Evolutionary conservation across 1,284 basidiomycete species (phyloP), one percentile per base, ranked within the genome.

Genomic region (Moesziomyces sp.): DNA sequence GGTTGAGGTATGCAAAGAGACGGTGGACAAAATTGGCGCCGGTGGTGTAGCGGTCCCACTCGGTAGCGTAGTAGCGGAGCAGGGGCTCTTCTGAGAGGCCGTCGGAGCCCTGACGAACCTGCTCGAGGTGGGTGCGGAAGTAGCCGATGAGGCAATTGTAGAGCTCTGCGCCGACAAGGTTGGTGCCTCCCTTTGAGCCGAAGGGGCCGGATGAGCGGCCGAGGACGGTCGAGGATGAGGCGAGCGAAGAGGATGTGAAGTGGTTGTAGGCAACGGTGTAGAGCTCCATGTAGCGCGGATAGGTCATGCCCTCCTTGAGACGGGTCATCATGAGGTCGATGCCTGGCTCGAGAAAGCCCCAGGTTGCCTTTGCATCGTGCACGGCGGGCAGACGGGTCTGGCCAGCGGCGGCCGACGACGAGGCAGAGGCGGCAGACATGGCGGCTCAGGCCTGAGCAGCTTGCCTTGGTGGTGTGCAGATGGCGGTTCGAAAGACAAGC

Each of bases 1-100:
- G 92, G 85, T 99, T 98, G 66, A 98, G 89, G 86, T 98, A 98
- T 21, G 93, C 92, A 87, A 98, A 98, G 45, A 99, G 86, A 19
- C 81, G 75, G 60, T 82, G 79, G 82, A 99, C 91, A 84, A 95
- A 98, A 85, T 93, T 94, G 10, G 96, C 94, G 62, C 96, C 96
- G 0, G 91, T 94, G 0, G 96, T 99, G 86, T 97, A 99, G 45
- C 94, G 89, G 82, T 94, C 92, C 96, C 97, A 99, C 84, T 97
- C 92, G 58, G 87, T 85, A 4, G 93, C 93, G 82, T 99, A 99
- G 86, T 93, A 97, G 73, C 91, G 90, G 63, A 99, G 87, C 44
- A 99, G 88, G 19, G 91, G 91, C 73, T 95, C 91, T 83, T 97
- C 94, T 67, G 92, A 89, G 23, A 97, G 87, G 49, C 87, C 85